A percentile compares a stretch with the other conserved stretches of the same genome.
These are phyloP conservation scores for Penicillium sp. DNA, from an alignment of 2,329 filamentous ascomycete genomes.

Conservation along the genomic window DNA sequence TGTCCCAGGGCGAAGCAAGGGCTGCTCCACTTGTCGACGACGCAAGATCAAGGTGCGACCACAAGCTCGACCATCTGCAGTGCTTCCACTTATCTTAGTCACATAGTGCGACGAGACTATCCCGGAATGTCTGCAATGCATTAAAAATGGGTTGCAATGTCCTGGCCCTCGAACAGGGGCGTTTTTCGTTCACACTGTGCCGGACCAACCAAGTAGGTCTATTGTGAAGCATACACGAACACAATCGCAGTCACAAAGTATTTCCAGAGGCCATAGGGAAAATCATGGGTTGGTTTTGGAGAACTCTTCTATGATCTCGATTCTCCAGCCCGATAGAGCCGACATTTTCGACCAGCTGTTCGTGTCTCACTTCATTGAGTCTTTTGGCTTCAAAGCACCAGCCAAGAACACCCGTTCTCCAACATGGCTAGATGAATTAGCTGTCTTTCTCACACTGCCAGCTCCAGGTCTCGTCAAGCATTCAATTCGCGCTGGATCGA, in stretches of 20 bases:
- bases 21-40: conserved; percentile 5
- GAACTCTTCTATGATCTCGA: neutral
- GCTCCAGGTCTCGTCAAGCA: neutral
- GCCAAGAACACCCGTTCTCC: neutral
- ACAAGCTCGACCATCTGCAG: neutral
- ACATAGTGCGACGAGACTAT: conserved; percentile 5
- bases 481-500: conserved; percentile 6
- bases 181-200: conserved; percentile 6
- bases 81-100: neutral
- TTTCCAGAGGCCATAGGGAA: neutral
- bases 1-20: conserved; percentile 11
- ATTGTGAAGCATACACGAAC: neutral
- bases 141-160: conserved; percentile 1
- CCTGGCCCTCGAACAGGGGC: conserved; percentile 6
- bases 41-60: conserved; percentile 7
- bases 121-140: conserved; percentile 5
- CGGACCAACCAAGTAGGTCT: neutral
- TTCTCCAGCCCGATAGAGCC: conserved; percentile 1
- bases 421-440: conserved; percentile 5
- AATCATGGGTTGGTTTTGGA: neutral
- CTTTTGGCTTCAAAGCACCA: conserved; percentile 6
- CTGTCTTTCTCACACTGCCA: neutral
- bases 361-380: conserved; percentile 12
- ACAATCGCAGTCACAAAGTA: neutral
- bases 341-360: conserved; percentile 8